Percentiles rank a stretch among this genome's conserved stretches.
These are phyloP conservation scores for Astraeus odoratus DNA, from an alignment of 768 basidiomycete species.

Conservation along the genomic window DNA sequence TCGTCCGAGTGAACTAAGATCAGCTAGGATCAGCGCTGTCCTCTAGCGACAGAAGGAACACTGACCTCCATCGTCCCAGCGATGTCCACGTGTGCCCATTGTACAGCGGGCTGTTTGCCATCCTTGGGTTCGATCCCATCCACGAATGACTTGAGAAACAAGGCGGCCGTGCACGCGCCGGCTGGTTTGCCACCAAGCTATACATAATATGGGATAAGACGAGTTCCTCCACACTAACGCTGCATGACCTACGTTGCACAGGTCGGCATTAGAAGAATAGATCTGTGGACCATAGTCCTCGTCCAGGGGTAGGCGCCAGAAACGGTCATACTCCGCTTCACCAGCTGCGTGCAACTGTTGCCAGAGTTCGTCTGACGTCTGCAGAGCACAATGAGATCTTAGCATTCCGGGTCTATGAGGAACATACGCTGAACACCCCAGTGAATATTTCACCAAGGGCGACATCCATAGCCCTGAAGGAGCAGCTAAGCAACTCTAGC, in stretches of 20 bases:
- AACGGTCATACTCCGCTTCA: conserved; percentile 67
- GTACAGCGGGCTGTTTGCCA: conserved; percentile 46
- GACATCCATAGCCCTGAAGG: conserved; percentile 55
- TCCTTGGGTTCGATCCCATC: conserved; percentile 63
- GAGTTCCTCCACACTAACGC: background rate
- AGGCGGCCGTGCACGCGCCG: conserved; percentile 74
- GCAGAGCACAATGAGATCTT: background rate
- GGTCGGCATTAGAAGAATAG: conserved; percentile 68
- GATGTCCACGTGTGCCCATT: conserved; percentile 88
- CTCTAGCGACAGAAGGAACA: conserved; percentile 3
- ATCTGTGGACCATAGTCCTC: conserved; percentile 78
- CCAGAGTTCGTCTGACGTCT: conserved; percentile 78
- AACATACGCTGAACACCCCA: conserved; percentile 68
- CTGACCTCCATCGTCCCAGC: conserved; percentile 69
- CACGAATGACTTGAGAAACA: conserved; percentile 82
- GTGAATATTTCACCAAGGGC: conserved; percentile 73
- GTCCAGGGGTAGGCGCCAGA: conserved; percentile 89
- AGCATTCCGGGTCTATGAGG: background rate
- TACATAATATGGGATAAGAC: conserved; percentile 1
- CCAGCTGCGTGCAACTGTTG: conserved; percentile 60
- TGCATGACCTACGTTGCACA: conserved; percentile 46
- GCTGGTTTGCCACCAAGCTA: conserved; percentile 68
- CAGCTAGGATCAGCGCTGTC: background rate
- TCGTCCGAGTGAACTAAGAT: conserved; percentile 41
- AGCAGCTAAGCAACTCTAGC: no score